Conservation (phyloP, 345 rosid species). For the Hibiscus syriacus region DNA sequence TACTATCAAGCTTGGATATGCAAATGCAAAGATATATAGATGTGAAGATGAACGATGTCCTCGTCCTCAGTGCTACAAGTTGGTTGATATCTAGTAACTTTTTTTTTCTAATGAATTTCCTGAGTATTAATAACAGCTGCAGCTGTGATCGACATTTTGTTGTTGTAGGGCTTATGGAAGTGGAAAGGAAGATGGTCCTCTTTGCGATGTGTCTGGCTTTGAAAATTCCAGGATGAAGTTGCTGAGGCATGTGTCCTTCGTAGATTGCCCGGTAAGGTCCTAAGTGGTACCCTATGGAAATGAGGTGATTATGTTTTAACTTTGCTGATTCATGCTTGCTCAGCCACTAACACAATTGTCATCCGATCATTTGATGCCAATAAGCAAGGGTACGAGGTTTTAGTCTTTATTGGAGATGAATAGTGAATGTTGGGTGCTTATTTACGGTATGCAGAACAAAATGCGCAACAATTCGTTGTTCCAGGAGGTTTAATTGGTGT, state of each 20-base stretch:
- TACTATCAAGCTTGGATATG: conserved; percentile 97
- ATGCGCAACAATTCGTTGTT: conserved; percentile 89
- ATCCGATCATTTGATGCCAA: too few relatives aligned
- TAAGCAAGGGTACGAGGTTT: conserved; percentile 80
- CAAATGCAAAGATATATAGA: conserved; percentile 93
- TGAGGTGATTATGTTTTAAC: background rate
- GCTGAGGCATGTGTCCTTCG: too few relatives aligned
- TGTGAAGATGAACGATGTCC: conserved; percentile 92
- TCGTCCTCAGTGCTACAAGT: conserved; percentile 93
- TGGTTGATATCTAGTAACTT: conserved; percentile 20
- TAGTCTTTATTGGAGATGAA: background rate
- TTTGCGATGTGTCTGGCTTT: conserved; percentile 82
- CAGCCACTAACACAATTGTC: conserved; percentile 56
- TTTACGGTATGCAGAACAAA: conserved; percentile 59
- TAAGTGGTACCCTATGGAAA: background rate
- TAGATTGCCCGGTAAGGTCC: too few relatives aligned
- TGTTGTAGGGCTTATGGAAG: conserved; percentile 81
- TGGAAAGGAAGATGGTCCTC: conserved; percentile 85
- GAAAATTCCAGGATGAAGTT: too few relatives aligned
- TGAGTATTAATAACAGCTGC: background rate
- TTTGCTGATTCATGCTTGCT: background rate
- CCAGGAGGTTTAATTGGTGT: conserved; percentile 98
- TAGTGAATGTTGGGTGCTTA: background rate
- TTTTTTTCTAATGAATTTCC: background rate
- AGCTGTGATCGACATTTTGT: conserved; percentile 3